Conservation (phyloP, 768 basidiomycete genomes). For the Pleurotus cornucopiae region DNA sequence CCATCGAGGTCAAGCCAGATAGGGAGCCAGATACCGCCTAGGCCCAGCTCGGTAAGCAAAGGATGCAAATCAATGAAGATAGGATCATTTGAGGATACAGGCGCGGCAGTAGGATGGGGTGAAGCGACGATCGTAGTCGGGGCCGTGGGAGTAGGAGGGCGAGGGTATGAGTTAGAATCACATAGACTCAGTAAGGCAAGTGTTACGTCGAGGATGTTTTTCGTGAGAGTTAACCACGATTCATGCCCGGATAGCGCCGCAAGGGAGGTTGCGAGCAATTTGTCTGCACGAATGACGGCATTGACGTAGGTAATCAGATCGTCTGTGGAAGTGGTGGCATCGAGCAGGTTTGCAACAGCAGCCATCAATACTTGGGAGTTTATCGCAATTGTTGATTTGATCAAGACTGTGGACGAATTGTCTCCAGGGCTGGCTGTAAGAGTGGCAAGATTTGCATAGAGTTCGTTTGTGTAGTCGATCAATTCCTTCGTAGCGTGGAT, state of each 20-base stretch:
- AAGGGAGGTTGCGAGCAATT: conserved; percentile 1
- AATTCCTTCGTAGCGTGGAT: background rate
- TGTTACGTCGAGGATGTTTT: background rate
- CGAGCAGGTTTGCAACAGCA: background rate
- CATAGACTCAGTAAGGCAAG: background rate
- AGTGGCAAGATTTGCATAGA: background rate
- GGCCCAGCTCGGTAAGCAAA: background rate
- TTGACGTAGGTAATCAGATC: background rate
- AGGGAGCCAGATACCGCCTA: background rate
- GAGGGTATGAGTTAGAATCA: background rate
- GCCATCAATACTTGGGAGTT: background rate
- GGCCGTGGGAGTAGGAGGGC: background rate
- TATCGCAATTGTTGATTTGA: background rate
- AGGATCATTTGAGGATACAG: background rate
- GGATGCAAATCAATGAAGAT: background rate
- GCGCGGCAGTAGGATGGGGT: background rate
- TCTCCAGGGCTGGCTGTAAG: background rate
- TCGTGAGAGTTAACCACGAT: background rate
- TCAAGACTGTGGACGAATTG: background rate
- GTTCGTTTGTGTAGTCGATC: background rate
- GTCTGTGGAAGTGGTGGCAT: background rate
- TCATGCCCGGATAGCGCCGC: background rate
- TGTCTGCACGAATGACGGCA: background rate
- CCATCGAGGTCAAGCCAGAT: conserved; percentile 4
- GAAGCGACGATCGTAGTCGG: background rate